These are phyloP conservation scores for Nothophaeocryptopus gaeumannii DNA, from an alignment of 2,329 filamentous ascomycete species.

Conservation along the genomic window DNA sequence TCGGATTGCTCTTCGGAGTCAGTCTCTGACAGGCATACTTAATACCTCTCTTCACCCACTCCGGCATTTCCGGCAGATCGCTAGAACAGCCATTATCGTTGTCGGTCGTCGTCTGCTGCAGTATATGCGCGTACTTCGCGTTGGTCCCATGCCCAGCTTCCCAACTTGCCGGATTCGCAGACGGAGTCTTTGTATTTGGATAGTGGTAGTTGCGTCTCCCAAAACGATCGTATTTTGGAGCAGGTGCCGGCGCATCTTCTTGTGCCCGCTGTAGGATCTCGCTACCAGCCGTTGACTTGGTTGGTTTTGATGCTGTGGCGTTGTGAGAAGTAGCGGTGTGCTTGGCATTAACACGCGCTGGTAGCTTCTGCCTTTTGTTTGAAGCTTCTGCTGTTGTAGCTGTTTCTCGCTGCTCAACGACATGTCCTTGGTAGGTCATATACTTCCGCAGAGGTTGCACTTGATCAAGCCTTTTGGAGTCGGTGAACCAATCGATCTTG, in stretches of 20 bases:
- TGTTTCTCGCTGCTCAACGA: slow-evolving; percentile 38
- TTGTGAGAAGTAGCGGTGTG: slow-evolving; percentile 10
- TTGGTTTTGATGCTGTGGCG: slow-evolving; percentile 7
- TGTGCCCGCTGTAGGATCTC: slow-evolving; percentile 54
- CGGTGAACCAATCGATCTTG: slow-evolving; percentile 54
- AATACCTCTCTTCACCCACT: slow-evolving; percentile 62
- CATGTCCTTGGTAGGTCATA: slow-evolving; percentile 51
- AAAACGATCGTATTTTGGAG: slow-evolving; percentile 21
- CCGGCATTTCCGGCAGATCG: slow-evolving; percentile 64
- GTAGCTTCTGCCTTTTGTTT: slow-evolving; percentile 11
- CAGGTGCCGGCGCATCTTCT: slow-evolving; percentile 33
- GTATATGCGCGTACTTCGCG: slow-evolving; percentile 46
- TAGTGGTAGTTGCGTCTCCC: slow-evolving; percentile 25
- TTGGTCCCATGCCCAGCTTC: slow-evolving; percentile 32
- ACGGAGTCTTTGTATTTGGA: slow-evolving; percentile 16
- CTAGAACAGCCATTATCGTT: slow-evolving; percentile 56
- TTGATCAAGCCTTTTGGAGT: slow-evolving; percentile 44
- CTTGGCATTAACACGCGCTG: slow-evolving; percentile 5
- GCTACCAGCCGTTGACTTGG: slow-evolving; percentile 5
- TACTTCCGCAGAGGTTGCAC: slow-evolving; percentile 49
- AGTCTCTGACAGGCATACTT: slow-evolving; percentile 78
- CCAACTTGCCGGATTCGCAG: slow-evolving; percentile 25
- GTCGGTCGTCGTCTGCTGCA: slow-evolving; percentile 74
- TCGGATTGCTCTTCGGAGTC: slow-evolving; percentile 67
- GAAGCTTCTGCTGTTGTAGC: slow-evolving; percentile 8